Evolutionary conservation across 257 asterid genomes (phyloP), one percentile per base, ranked within the genome.

Genomic region (Solanum peruvianum): DNA sequence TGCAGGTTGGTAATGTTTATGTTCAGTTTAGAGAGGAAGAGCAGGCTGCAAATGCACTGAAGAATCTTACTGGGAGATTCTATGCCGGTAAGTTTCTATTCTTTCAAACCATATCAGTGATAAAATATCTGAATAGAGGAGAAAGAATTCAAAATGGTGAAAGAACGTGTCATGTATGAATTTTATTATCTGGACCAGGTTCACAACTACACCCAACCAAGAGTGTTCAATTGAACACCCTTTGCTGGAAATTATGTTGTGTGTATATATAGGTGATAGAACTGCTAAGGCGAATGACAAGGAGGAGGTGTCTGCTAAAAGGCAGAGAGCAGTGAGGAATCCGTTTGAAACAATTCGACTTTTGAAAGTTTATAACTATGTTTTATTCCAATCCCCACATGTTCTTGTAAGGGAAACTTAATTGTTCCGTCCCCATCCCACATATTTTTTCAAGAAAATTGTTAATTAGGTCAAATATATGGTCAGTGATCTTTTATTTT

Each of bases 1-100:
- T 52, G 86, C 92, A 97, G 99, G 99, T 97, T 89, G 99, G 99
- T 52, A 97, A 97, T 90, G 99, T 97, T n/a, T 97, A 96, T 90
- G 99, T 96, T 85, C 99, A 97, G 91, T 96, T 96, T 88, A 92
- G 98, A 83, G 99, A 97, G 92, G 99, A 97, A 89, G 99, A 97
- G 88, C 98, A 97, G 67, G 99, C 99, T 60, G 94, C 95, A 73
- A 97, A 92, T 81, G 99, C 99, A 15, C 88, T 97, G 91, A 92
- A 92, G 78, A 96, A 93, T 88, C 94, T 95, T 75, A 92, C 99
- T 33, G 99, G 99, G 58, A 93, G 99, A 88, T 97, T 75, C 42
- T 97, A 97, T 90, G 98, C 99, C 37, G 99, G 99, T 96, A 86
- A 70, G 25, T 83, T 29, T 31, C 3, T 52, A 11, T 9, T 52